Percentiles rank a stretch among this genome's conserved stretches.
phyloP scores from a whole-genome alignment of 805 yeast genomes.

The Pichia membranifaciens region DNA sequence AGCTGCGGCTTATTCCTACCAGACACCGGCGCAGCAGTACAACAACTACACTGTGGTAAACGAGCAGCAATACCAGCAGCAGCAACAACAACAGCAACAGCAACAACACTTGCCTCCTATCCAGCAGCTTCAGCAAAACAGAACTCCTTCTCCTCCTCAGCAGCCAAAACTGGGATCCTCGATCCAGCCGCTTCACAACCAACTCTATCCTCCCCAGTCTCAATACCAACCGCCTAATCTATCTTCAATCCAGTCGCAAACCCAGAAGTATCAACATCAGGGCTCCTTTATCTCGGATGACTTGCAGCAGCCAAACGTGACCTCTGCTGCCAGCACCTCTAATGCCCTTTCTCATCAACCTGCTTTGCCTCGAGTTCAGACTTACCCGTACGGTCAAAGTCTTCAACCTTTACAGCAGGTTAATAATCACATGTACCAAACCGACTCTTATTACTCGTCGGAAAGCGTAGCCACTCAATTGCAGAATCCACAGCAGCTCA shows the following conservation, averaged over 20 bases:
- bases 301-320: background rate
- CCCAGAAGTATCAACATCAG: background rate
- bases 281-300: background rate
- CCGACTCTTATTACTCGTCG: background rate
- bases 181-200: no score
- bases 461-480: background rate
- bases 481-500: background rate
- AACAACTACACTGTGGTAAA: background rate
- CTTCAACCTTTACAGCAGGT: background rate
- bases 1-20: background rate
- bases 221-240: background rate
- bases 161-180: background rate
- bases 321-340: background rate
- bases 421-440: background rate
- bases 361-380: background rate
- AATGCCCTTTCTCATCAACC: background rate
- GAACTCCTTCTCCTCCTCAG: background rate
- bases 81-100: conserved; percentile 1
- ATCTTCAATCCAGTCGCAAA: background rate
- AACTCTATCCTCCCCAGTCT: background rate
- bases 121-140: background rate
- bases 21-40: background rate
- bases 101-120: background rate
- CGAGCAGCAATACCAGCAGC: background rate
- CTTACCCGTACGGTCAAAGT: background rate